Percentiles rank a stretch among this genome's conserved stretches.
phyloP scores from a whole-genome alignment of 2,329 filamentous ascomycete species.

The Claviceps fusiformis region DNA sequence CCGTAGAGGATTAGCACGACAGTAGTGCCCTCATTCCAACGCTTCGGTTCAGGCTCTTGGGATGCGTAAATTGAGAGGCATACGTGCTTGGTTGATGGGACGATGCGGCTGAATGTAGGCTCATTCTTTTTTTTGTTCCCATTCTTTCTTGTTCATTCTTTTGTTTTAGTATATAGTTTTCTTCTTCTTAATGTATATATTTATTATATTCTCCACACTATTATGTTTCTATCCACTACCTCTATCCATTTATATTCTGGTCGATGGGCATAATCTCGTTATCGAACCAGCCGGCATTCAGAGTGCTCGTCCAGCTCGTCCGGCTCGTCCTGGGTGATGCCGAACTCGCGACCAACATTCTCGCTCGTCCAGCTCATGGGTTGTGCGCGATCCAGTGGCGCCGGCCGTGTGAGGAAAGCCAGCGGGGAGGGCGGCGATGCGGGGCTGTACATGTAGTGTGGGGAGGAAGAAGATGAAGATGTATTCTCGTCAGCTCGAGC shows the following conservation, averaged over 20 bases:
- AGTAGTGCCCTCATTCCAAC: background rate
- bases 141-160: no score
- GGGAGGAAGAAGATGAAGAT: background rate
- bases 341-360: constrained; percentile 87
- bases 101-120: no score
- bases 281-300: constrained; percentile 77
- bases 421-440: constrained; percentile 76
- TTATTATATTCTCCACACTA: no score
- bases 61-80: no score
- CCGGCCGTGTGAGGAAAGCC: constrained; percentile 85
- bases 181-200: no score
- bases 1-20: background rate
- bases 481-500: background rate
- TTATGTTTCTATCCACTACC: no score
- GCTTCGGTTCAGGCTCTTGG: background rate
- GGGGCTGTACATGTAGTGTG: constrained; percentile 35
- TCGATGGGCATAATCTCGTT: constrained; percentile 85
- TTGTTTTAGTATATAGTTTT: no score
- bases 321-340: constrained; percentile 52
- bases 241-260: no score
- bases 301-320: constrained; percentile 67
- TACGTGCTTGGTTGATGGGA: no score
- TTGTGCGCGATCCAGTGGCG: constrained; percentile 76
- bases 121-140: background rate
- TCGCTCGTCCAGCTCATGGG: constrained; percentile 98